A percentile compares a stretch with the other conserved stretches of the same genome.
Conservation (phyloP, 768 basidiomycete genomes). For the Tricholoma bakamatsutake region DNA sequence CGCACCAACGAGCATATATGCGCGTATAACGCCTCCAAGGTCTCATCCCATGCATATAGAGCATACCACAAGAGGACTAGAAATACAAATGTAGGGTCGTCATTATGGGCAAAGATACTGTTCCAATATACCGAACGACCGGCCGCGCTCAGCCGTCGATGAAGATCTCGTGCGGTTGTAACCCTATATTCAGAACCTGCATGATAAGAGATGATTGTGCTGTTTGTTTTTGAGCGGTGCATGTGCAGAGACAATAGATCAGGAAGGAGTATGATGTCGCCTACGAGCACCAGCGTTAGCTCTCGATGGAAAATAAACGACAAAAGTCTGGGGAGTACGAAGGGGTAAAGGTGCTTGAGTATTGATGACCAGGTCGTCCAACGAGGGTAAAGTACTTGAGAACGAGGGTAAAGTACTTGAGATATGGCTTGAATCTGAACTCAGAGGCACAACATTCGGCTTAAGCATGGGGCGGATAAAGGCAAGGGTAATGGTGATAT, state of each 20-base stretch:
- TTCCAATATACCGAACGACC: slow-evolving; percentile 43
- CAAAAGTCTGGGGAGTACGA: slow-evolving; percentile 1
- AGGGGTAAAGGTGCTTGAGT: slow-evolving; percentile 45
- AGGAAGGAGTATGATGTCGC: slow-evolving; percentile 28
- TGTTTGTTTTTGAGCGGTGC: slow-evolving; percentile 33
- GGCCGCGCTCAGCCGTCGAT: slow-evolving; percentile 30
- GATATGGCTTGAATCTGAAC: slow-evolving; percentile 12
- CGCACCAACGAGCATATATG: slow-evolving; percentile 45
- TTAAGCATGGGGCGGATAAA: slow-evolving; percentile 40
- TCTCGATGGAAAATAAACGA: not conserved
- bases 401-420: no score
- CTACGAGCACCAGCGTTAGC: slow-evolving; percentile 12
- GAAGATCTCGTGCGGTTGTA: slow-evolving; percentile 29
- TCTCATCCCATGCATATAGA: slow-evolving; percentile 56
- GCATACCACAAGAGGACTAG: slow-evolving; percentile 52
- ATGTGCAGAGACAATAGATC: slow-evolving; percentile 53
- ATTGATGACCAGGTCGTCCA: slow-evolving; percentile 37
- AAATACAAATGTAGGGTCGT: slow-evolving; percentile 52
- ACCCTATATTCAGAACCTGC: slow-evolving; percentile 26
- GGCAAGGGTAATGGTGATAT: slow-evolving; percentile 50
- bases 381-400: slow-evolving; percentile 5
- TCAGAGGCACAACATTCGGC: slow-evolving; percentile 19
- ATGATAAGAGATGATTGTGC: slow-evolving; percentile 42
- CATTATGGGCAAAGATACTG: slow-evolving; percentile 31
- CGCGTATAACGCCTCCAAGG: slow-evolving; percentile 43